Percentiles rank a stretch among this genome's conserved stretches.
Evolutionary conservation across 345 rosid genomes (phyloP).

Genomic region (Salix exigua): DNA sequence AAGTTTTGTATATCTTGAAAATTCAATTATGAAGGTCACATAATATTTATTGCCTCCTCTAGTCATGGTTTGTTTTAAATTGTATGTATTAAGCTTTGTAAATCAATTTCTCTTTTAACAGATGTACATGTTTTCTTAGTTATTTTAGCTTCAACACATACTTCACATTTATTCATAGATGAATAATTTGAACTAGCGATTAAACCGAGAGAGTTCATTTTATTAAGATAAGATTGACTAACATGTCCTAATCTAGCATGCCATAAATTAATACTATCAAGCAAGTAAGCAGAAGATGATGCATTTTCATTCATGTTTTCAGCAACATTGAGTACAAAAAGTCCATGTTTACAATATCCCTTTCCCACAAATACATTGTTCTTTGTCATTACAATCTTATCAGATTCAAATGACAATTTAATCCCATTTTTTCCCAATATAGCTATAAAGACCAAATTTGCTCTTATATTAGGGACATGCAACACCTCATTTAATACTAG

Average conservation of each 20-base stretch:
- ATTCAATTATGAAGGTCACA: not conserved
- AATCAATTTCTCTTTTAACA: too few species aligned
- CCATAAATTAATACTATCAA: not conserved
- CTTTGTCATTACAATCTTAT: not conserved
- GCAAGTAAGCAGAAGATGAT: constrained; percentile 6
- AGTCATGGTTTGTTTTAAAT: too few species aligned
- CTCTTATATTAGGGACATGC: too few species aligned
- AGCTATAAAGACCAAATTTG: too few species aligned
- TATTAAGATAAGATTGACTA: not conserved
- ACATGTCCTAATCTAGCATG: constrained; percentile 7
- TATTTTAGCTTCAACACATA: too few species aligned
- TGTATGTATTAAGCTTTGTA: too few species aligned
- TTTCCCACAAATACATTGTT: not conserved
- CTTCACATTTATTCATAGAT: too few species aligned
- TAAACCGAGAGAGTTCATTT: not conserved
- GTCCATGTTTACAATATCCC: not conserved
- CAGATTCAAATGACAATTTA: not conserved
- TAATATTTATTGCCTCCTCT: not conserved
- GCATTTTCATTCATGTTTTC: not conserved
- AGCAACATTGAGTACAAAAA: not conserved
- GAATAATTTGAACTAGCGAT: not conserved
- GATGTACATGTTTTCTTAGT: too few species aligned
- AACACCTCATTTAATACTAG: too few species aligned
- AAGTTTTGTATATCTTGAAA: not conserved
- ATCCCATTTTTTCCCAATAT: too few species aligned